Evolutionary conservation across 106 monocot genomes (phyloP).

Genomic region (Triglochin maritima): DNA sequence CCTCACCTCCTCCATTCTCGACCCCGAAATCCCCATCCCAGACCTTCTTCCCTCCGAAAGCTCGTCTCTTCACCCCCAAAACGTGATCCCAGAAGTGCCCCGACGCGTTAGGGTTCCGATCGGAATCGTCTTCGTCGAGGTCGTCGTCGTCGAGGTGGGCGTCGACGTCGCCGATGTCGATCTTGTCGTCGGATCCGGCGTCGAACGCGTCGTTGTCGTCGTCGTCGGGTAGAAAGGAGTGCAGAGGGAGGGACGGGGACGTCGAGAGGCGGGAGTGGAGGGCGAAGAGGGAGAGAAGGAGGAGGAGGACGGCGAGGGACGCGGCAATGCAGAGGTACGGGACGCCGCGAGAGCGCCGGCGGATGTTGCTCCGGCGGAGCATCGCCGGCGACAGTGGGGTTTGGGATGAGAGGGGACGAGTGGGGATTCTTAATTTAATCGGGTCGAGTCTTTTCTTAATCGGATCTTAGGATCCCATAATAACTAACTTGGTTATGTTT

Average conservation of each 20-base stretch:
- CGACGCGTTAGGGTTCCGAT: background rate
- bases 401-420: background rate
- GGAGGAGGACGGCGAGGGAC: slow-evolving; percentile 27
- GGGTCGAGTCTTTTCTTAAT: background rate
- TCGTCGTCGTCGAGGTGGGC: slow-evolving; percentile 11
- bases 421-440: background rate
- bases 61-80: slow-evolving; percentile 44
- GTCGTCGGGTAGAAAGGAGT: slow-evolving; percentile 33
- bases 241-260: slow-evolving; percentile 40
- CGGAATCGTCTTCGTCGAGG: slow-evolving; percentile 5
- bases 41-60: slow-evolving; percentile 28
- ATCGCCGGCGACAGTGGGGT: slow-evolving; percentile 4
- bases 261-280: slow-evolving; percentile 27
- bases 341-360: slow-evolving; percentile 35
- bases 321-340: slow-evolving; percentile 45
- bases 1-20: background rate
- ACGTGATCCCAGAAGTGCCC: slow-evolving; percentile 71
- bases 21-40: slow-evolving; percentile 2
- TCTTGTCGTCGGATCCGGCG: slow-evolving; percentile 26
- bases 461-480: no score
- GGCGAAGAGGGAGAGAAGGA: slow-evolving; percentile 51
- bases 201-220: slow-evolving; percentile 35
- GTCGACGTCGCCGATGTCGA: slow-evolving; percentile 43
- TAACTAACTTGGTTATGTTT: no score
- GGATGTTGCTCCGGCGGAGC: slow-evolving; percentile 8